Percentiles rank a stretch among this genome's conserved stretches.
phyloP scores from a whole-genome alignment of 805 yeast species.

The Diddensiella caesifluorescens region DNA sequence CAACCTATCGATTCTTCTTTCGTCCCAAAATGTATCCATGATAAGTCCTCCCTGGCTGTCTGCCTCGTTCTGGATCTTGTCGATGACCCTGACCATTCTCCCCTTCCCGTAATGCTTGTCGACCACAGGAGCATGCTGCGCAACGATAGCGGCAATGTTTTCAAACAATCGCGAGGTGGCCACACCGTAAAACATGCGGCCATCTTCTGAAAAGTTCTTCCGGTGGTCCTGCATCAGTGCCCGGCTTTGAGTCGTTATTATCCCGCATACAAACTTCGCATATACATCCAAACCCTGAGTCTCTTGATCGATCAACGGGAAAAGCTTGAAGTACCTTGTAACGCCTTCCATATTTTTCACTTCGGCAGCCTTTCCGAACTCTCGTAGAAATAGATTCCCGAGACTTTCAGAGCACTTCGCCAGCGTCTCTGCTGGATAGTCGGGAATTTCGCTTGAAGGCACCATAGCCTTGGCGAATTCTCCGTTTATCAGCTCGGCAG shows the following conservation, averaged over 20 bases:
- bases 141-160: conserved; percentile 74
- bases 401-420: conserved; percentile 55
- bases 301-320: conserved; percentile 76
- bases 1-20: conserved; percentile 51
- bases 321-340: conserved; percentile 75
- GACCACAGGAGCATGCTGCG: conserved; percentile 81
- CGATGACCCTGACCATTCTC: conserved; percentile 58
- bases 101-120: conserved; percentile 62
- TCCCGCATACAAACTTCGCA: conserved; percentile 78
- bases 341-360: conserved; percentile 60
- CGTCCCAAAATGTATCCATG: conserved; percentile 78
- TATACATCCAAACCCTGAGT: conserved; percentile 72
- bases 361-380: conserved; percentile 67
- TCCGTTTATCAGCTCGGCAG: conserved; percentile 51
- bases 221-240: conserved; percentile 40
- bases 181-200: conserved; percentile 34
- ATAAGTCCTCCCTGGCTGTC: conserved; percentile 91
- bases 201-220: conserved; percentile 7
- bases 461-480: conserved; percentile 73
- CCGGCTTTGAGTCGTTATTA: conserved; percentile 75
- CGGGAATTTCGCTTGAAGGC: conserved; percentile 83
- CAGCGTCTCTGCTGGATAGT: conserved; percentile 57
- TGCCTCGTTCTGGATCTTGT: conserved; percentile 74
- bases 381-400: conserved; percentile 49
- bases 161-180: conserved; percentile 56